Evolutionary conservation across 1,284 basidiomycete genomes (phyloP), one percentile per base, ranked within the genome.

Genomic region (Stereum hirsutum): DNA sequence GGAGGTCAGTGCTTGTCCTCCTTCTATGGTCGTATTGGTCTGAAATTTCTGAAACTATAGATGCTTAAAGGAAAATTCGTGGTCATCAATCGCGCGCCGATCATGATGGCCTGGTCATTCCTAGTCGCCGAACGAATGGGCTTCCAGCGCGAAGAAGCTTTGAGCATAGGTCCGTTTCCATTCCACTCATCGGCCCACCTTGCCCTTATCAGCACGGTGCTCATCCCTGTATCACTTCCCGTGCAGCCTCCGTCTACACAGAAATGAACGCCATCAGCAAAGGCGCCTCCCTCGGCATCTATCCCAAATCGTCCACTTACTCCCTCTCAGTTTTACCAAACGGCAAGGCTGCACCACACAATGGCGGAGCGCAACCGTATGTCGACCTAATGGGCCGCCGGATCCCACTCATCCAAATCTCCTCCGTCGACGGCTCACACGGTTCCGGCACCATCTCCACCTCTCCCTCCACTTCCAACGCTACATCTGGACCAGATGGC

Each of bases 21-120:
- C n/a, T 14, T 27, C 17, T 27, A 15, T 19, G n/a, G 5, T 19
- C 7, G 11, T 23, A n/a, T 28, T 8, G 14, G 6, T 32, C n/a
- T 34, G 20, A 39, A 30, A 17, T 36, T 30, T 7, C 36, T 15
- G 28, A 21, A 39, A 36, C 40, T 4, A 2, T 41, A 90, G 86
- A 60, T 69, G 20, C 68, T 93, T 28, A 66, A 56, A 49, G 66
- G 57, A 33, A 86, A 81, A 53, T 74, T 62, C 8, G 72, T 78
- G 21, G 70, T 91, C 7, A 74, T 90, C 41, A 98, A 98, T 61
- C 81, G 94, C 17, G 93, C 94, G 1, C 94, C 95, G 1, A 72
- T 97, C 43, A 89, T 97, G 88, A 91, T 85, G 39, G 89, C 87
- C 1, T 98, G 94, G 94, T 79, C 89, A 0, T 87, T 77, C 44